Percentiles rank a stretch among this genome's conserved stretches.
phyloP scores from a whole-genome alignment of 2,329 filamentous ascomycete species.

The Aspergillus tamarii region DNA sequence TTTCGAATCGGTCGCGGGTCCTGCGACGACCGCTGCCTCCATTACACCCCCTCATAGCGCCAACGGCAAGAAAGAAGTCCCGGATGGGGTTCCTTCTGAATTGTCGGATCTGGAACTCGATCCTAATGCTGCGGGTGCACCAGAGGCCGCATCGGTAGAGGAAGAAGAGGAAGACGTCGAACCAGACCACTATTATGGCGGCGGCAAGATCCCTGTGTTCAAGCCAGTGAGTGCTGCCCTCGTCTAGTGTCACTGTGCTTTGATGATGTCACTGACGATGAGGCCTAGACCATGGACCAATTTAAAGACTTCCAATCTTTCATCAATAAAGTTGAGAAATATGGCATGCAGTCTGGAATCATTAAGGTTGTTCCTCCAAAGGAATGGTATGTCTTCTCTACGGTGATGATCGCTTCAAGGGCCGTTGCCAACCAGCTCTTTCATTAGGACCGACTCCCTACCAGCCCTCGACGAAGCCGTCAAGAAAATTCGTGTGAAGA shows the following conservation, averaged over 20 bases:
- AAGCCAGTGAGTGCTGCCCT: conserved; percentile 67
- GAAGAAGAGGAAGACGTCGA: conserved; percentile 76
- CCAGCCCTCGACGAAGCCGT: conserved; percentile 80
- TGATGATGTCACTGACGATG: conserved; percentile 12
- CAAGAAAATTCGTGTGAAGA: conserved; percentile 90
- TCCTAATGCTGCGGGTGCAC: conserved; percentile 28
- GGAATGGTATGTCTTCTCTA: conserved; percentile 73
- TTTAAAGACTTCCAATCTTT: conserved; percentile 93
- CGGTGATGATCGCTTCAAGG: background rate
- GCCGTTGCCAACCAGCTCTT: conserved; percentile 5
- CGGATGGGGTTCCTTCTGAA: conserved; percentile 45
- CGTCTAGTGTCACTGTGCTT: background rate
- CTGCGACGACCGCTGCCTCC: conserved; percentile 36
- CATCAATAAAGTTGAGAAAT: conserved; percentile 85
- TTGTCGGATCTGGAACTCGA: conserved; percentile 48
- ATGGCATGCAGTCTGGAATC: conserved; percentile 97
- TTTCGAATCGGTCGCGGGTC: conserved; percentile 29
- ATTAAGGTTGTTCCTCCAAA: conserved; percentile 91
- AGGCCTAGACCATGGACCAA: conserved; percentile 75
- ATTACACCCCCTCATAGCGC: conserved; percentile 49
- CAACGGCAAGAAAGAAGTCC: conserved; percentile 48
- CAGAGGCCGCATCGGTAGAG: conserved; percentile 44
- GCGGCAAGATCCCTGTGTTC: conserved; percentile 85
- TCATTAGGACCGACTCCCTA: conserved; percentile 66
- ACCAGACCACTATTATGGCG: conserved; percentile 85